Percentiles rank a stretch among this genome's conserved stretches.
phyloP scores from a whole-genome alignment of 768 basidiomycete genomes.

The Daedalea quercina region DNA sequence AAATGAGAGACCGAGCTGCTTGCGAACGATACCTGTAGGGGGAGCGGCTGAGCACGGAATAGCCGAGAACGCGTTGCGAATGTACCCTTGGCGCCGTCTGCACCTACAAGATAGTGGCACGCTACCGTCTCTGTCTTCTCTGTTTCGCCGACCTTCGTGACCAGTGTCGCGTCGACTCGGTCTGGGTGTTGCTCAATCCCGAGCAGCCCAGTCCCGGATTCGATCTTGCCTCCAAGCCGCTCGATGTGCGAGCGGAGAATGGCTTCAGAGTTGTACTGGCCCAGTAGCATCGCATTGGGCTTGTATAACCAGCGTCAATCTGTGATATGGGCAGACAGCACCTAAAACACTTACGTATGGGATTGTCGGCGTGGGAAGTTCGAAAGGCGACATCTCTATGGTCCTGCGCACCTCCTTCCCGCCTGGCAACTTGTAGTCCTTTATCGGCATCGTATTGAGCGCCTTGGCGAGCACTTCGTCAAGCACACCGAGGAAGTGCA shows the following conservation, averaged over 20 bases:
- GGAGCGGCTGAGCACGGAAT: no score
- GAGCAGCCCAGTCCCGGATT: constrained; percentile 27
- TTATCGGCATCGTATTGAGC: no score
- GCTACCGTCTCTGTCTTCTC: constrained; percentile 21
- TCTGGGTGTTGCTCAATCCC: constrained; percentile 27
- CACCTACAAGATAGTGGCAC: constrained; percentile 31
- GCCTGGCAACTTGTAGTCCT: no score
- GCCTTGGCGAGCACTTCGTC: no score
- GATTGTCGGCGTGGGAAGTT: background rate
- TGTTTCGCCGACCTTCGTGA: constrained; percentile 15
- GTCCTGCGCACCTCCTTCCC: no score
- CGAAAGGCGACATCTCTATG: no score
- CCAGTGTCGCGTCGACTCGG: constrained; percentile 20
- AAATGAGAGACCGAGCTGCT: constrained; percentile 34
- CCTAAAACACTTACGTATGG: no score
- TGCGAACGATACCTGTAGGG: constrained; percentile 29
- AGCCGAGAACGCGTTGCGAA: background rate
- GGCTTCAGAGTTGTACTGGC: constrained; percentile 19
- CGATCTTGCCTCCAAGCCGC: constrained; percentile 23
- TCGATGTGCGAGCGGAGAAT: constrained; percentile 24
- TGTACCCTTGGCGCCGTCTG: constrained; percentile 33
- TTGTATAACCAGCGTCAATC: background rate
- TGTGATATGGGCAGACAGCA: background rate
- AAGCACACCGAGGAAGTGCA: no score
- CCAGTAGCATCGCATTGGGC: background rate